Evolutionary conservation across 2,329 filamentous ascomycete species (phyloP).

Genomic region (Verticillium nubilum): DNA sequence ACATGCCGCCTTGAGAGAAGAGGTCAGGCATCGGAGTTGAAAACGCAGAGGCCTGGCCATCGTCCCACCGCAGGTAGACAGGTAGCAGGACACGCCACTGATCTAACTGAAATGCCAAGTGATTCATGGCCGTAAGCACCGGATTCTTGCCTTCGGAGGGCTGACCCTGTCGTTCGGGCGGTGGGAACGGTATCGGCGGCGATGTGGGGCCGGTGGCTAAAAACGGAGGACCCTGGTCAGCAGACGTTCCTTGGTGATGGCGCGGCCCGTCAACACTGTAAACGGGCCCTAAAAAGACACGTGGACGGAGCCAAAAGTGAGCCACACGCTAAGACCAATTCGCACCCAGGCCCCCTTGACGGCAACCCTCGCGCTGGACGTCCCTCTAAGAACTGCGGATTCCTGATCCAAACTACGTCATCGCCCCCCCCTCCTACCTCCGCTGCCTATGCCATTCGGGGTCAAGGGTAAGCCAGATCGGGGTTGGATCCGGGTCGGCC

Average conservation of each 20-base stretch:
- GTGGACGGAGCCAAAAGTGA: neutral
- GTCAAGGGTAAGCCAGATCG: neutral
- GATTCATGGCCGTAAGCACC: slow-evolving; percentile 33
- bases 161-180: slow-evolving; percentile 6
- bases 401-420: neutral
- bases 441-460: neutral
- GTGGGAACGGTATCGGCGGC: neutral
- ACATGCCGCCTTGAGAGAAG: slow-evolving; percentile 12
- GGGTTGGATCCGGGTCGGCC: neutral
- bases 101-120: slow-evolving; percentile 47
- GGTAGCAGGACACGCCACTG: slow-evolving; percentile 55
- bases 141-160: slow-evolving; percentile 14
- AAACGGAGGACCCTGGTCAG: neutral
- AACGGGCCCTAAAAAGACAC: neutral
- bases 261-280: neutral
- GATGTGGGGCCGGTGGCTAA: slow-evolving; percentile 1
- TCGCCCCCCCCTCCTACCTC: neutral
- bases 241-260: neutral
- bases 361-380: neutral
- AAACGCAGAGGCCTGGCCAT: slow-evolving; percentile 40
- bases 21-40: slow-evolving; percentile 19
- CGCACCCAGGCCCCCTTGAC: neutral
- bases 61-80: slow-evolving; percentile 49
- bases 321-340: neutral
- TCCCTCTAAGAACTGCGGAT: neutral